phyloP scores from a whole-genome alignment of 176 grass and related monocot genomes.

The Carex littledalei region DNA sequence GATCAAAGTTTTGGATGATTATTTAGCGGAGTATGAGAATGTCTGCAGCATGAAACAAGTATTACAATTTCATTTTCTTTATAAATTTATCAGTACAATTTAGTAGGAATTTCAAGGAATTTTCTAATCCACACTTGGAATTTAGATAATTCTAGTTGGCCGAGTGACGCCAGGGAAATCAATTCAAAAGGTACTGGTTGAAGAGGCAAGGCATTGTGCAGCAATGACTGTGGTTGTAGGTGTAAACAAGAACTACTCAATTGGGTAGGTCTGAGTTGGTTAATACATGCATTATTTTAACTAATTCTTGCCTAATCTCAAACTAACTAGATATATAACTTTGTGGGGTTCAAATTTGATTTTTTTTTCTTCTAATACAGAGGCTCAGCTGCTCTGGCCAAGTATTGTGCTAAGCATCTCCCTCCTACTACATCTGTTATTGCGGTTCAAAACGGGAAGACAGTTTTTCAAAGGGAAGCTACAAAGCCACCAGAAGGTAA shows the following conservation, averaged over 20 bases:
- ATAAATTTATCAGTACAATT: slow-evolving; percentile 5
- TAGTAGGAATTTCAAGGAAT: background rate
- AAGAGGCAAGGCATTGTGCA: slow-evolving; percentile 78
- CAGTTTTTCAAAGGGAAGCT: slow-evolving; percentile 58
- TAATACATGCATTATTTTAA: slow-evolving; percentile 34
- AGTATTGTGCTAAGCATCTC: slow-evolving; percentile 89
- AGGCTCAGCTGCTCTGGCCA: slow-evolving; percentile 55
- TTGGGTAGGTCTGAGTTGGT: slow-evolving; percentile 46
- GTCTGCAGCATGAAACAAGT: slow-evolving; percentile 72
- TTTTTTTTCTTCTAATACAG: slow-evolving; percentile 29
- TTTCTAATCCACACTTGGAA: slow-evolving; percentile 9
- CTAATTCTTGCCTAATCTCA: slow-evolving; percentile 16
- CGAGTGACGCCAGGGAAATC: slow-evolving; percentile 77
- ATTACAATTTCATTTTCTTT: background rate
- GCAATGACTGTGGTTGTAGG: slow-evolving; percentile 74
- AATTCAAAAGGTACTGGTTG: slow-evolving; percentile 70
- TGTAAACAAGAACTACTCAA: slow-evolving; percentile 66
- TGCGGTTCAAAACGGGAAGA: slow-evolving; percentile 70
- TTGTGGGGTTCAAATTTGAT: background rate
- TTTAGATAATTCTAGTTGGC: slow-evolving; percentile 71
- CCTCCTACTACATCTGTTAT: slow-evolving; percentile 67
- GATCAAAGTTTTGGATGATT: slow-evolving; percentile 74
- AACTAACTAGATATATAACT: background rate
- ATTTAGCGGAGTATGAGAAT: slow-evolving; percentile 56
- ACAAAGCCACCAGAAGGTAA: slow-evolving; percentile 47